These are phyloP conservation scores for Phytophthora multivora DNA, from an alignment of 352 stramenopile genomes.

Conservation along the genomic window DNA sequence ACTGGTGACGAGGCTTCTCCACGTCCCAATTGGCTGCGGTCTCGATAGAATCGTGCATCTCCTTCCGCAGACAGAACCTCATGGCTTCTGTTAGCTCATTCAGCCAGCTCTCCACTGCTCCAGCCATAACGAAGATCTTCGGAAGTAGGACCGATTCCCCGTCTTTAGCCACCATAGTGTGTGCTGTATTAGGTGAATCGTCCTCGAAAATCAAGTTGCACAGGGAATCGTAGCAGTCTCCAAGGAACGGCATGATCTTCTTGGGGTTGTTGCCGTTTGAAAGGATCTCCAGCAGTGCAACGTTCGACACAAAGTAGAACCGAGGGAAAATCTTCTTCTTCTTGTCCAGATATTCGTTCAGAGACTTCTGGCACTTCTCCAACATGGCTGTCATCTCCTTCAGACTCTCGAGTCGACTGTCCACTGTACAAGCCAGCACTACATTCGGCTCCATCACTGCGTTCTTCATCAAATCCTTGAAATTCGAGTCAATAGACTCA, in stretches of 20 bases:
- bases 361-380: constrained; percentile 88
- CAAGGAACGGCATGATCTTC: constrained; percentile 98
- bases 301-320: constrained; percentile 91
- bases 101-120: constrained; percentile 86
- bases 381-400: constrained; percentile 91
- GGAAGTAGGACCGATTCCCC: constrained; percentile 66
- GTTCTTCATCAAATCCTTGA: constrained; percentile 92
- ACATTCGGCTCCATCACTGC: constrained; percentile 87
- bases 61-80: constrained; percentile 80
- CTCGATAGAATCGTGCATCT: constrained; percentile 90
- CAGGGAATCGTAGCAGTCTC: constrained; percentile 97
- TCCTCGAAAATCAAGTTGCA: constrained; percentile 86
- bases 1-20: constrained; percentile 96
- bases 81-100: constrained; percentile 89
- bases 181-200: constrained; percentile 73
- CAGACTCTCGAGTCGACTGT: constrained; percentile 79
- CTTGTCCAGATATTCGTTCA: constrained; percentile 92
- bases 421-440: constrained; percentile 73
- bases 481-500: constrained; percentile 90
- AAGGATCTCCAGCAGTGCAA: constrained; percentile 85
- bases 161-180: constrained; percentile 89
- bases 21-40: constrained; percentile 93
- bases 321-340: constrained; percentile 93
- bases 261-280: constrained; percentile 95
- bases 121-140: constrained; percentile 83